Evolutionary conservation across 1,284 basidiomycete genomes (phyloP), one percentile per base, ranked within the genome.

Genomic region (Microbotryomycetes sp.): DNA sequence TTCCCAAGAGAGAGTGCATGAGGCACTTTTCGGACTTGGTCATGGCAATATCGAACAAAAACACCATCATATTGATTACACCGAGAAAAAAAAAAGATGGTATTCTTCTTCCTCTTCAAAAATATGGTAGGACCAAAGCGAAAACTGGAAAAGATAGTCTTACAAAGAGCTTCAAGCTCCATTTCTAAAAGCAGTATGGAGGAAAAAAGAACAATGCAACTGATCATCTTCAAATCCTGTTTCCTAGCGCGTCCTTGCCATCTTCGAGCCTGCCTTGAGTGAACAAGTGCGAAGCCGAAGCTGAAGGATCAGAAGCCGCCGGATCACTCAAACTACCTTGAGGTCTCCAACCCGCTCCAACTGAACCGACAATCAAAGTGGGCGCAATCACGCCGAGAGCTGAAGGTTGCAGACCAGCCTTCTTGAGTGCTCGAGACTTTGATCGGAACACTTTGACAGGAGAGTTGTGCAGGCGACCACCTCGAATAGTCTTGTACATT

Each of bases 351-450:
- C 89, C 88, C 54, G 88, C 88, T 61, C 87, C 91, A 52, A 94
- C 84, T 5, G 89, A 86, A 7, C 89, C 86, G 26, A 87, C 86
- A 65, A 96, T 84, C 21, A 96, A 75, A 0, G 87, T 86, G 9
- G 91, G 92, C 18, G 35, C 35, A 0, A 91, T 85, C 88, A 94
- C 93, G 3, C 89, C 84, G 78, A 94, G 85, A 87, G 78, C 86
- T 87, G 70, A 82, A 91, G 35, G 35, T 41, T 41, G 35, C 18
- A 41, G 35, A 41, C 35, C 35, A 41, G 35, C 35, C 35, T 41
- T 71, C 48, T 61, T 58, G 60, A 76, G 51, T 28, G 56, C 53
- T 45, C 52, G 56, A 46, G 69, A 56, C 71, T 71, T 60, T 52
- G 65, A 31, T 46, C 64, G 54, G 7, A 71, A 67, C 57, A 69